These are phyloP conservation scores for Elongisporangium undulatum DNA, from an alignment of 352 stramenopile genomes.

Conservation along the genomic window DNA sequence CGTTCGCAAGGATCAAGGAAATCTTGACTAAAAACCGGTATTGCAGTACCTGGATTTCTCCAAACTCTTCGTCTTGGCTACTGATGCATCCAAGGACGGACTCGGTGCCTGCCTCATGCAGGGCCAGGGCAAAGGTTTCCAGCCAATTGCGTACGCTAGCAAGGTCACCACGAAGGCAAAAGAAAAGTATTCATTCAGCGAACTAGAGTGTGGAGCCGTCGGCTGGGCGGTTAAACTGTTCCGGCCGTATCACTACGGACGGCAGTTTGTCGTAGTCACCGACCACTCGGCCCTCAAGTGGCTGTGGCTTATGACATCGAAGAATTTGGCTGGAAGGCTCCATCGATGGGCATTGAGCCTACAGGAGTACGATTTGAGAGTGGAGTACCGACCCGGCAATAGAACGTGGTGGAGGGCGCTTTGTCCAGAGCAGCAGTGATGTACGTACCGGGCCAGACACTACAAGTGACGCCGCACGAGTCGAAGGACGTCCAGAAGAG, in stretches of 20 bases:
- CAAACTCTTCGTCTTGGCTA: constrained; percentile 14
- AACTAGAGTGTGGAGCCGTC: constrained; percentile 21
- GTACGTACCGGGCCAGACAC: too few relatives aligned
- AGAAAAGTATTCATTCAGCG: constrained; percentile 15
- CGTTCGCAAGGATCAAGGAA: too few relatives aligned
- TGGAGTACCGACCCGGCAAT: too few relatives aligned
- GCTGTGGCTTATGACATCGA: constrained; percentile 18
- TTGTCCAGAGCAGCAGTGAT: too few relatives aligned
- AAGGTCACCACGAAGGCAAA: constrained; percentile 13
- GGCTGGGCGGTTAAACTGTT: constrained; percentile 21
- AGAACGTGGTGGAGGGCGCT: too few relatives aligned
- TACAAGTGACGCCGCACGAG: too few relatives aligned
- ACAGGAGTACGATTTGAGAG: constrained; percentile 19
- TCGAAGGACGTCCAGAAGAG: too few relatives aligned
- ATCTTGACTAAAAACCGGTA: too few relatives aligned
- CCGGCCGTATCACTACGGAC: constrained; percentile 14
- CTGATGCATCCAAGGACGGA: constrained; percentile 12
- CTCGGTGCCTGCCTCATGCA: constrained; percentile 19
- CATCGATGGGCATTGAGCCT: constrained; percentile 14
- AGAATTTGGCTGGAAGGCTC: constrained; percentile 4
- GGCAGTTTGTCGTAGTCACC: constrained; percentile 12
- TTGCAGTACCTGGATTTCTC: too few relatives aligned
- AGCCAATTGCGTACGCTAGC: constrained; percentile 12
- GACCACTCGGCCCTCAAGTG: constrained; percentile 17
- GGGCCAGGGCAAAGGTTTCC: constrained; percentile 4